These are phyloP conservation scores for Oryza brachyantha DNA, from an alignment of 176 grass and related monocot species.

Conservation along the genomic window DNA sequence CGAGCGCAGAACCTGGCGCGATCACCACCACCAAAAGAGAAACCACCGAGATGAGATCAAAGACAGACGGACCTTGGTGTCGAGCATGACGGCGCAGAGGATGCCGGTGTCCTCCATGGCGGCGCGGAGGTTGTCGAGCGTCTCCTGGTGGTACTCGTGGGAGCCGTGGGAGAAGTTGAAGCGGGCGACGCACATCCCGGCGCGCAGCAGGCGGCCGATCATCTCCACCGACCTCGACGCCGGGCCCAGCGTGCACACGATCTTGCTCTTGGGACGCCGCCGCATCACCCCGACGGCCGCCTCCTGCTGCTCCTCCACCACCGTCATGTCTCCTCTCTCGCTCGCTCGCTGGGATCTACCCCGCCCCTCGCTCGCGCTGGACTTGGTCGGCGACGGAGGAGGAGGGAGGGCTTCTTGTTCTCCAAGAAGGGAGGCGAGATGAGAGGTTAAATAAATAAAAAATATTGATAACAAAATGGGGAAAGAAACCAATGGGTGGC, in stretches of 20 bases:
- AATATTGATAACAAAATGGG: background rate
- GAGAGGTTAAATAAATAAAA: background rate
- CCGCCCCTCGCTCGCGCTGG: too few species aligned
- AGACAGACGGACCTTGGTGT: conserved; percentile 63
- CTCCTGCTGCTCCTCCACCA: background rate
- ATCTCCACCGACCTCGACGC: conserved; percentile 83
- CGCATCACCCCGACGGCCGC: background rate
- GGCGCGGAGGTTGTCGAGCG: conserved; percentile 72
- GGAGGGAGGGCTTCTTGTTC: conserved; percentile 11
- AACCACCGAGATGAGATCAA: too few species aligned
- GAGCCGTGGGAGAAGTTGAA: conserved; percentile 98
- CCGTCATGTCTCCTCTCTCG: background rate
- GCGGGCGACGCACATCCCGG: conserved; percentile 88
- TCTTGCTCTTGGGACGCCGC: conserved; percentile 82
- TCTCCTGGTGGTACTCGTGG: conserved; percentile 95
- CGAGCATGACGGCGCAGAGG: conserved; percentile 97
- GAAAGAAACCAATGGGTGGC: background rate
- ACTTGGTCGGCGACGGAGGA: background rate
- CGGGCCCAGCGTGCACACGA: conserved; percentile 91
- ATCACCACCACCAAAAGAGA: too few species aligned
- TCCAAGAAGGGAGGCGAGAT: background rate
- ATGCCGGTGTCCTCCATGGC: conserved; percentile 80
- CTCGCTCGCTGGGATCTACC: background rate
- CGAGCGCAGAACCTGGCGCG: too few species aligned
- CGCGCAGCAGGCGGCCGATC: conserved; percentile 69